Evolutionary conservation across 352 stramenopile genomes (phyloP), one percentile per base, ranked within the genome.

Genomic region (Blastocystis sp.): DNA sequence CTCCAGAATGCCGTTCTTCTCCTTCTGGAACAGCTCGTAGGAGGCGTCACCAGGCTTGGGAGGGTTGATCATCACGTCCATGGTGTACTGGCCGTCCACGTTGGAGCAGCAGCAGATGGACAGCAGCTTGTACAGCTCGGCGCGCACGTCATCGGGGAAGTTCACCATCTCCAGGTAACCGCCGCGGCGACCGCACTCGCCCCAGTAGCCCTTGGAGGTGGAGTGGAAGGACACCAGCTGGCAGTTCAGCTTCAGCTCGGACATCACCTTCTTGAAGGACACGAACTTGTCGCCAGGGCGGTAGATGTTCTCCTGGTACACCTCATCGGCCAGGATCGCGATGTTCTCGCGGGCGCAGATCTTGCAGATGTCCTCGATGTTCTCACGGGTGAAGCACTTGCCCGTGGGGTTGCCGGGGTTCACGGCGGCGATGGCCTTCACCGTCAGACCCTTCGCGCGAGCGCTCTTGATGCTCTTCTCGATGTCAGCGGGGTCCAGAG

Each of bases 281-380:
- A 95, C 91, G 88, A 98, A 98, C 81, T 92, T 86, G 89, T 95
- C 70, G 23, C 70, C 76, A 86, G 61, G 61, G 17, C 76, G 41
- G 89, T 98, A 98, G 65, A 98, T 94, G 92, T 98, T 98, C 89
- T 98, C 95, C 90, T 99, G 97, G 91, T 99, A 99, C 23, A 99
- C 97, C 91, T 99, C 96, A 89, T 99, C 97, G 0, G 96, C 95
- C 76, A 99, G 90, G 67, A 99, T 91, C 45, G 98, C 92, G 45
- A 99, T 92, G 84, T 96, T 92, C 86, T 98, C 92, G 67, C 94
- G 90, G 80, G 94, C 92, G 90, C 95, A 98, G 82, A 98, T 98
- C 77, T 93, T 90, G 76, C 98, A 94, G 88, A 99, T 97, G 89
- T 96, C 93, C 77, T 95, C 90, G 59, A 98, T 95, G 89, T 96